phyloP scores from a whole-genome alignment of 495 filamentous ascomycete species.

The Cercophora scortea region DNA sequence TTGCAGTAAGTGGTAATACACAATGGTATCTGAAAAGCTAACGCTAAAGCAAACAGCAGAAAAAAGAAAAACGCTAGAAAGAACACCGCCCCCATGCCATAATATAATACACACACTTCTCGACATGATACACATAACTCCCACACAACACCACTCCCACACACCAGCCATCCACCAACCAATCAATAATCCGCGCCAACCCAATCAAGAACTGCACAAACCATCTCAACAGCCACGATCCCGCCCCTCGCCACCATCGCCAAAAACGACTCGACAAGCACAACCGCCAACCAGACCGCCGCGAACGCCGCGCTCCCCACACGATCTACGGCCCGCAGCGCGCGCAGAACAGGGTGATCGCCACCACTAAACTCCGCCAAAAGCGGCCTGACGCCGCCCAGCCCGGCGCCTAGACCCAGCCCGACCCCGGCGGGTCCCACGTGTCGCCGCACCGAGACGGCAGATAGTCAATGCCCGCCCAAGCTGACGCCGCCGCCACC shows the following conservation, averaged over 20 bases:
- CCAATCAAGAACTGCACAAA: conserved; percentile 26
- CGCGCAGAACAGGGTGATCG: conserved; percentile 11
- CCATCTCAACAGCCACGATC: conserved; percentile 17
- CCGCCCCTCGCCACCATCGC: conserved; percentile 13
- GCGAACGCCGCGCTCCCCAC: conserved; percentile 17
- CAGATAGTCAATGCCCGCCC: conserved; percentile 26
- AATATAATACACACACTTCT: no score
- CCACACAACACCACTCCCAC: no score
- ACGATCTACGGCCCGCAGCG: conserved; percentile 8
- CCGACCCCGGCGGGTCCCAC: neutral
- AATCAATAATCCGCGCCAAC: conserved; percentile 23
- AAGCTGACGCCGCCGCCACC: conserved; percentile 4
- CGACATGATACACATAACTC: no score
- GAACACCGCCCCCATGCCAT: no score
- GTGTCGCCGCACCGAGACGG: neutral
- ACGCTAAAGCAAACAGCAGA: no score
- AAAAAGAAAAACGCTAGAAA: no score
- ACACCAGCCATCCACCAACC: no score
- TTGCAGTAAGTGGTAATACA: no score
- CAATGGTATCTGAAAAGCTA: no score
- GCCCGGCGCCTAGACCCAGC: neutral
- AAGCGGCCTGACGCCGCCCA: neutral
- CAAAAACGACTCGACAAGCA: conserved; percentile 18
- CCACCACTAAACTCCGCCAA: conserved; percentile 4
- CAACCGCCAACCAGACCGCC: conserved; percentile 20